Percentiles rank a stretch among this genome's conserved stretches.
These are phyloP conservation scores for Botrytis pseudocinerea DNA, from an alignment of 2,329 filamentous ascomycete genomes.

Conservation along the genomic window DNA sequence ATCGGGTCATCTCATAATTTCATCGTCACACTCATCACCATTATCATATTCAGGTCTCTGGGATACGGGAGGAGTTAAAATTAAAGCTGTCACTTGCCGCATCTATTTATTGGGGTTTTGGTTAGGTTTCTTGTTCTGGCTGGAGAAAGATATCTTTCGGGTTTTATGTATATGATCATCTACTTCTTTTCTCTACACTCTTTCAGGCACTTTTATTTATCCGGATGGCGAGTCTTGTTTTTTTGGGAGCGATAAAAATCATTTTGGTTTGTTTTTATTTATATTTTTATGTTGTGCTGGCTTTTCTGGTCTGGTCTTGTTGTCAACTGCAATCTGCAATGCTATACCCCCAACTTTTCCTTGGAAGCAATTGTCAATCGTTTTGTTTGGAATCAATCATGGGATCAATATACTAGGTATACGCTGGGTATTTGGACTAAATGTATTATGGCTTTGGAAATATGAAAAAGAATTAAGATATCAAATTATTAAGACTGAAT, in stretches of 20 bases:
- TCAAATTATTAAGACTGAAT: not conserved
- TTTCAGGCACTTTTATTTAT: conserved; percentile 7
- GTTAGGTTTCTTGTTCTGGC: not conserved
- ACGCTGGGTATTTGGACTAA: not conserved
- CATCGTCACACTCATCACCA: conserved; percentile 1
- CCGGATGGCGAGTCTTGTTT: not conserved
- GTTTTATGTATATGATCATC: conserved; percentile 17
- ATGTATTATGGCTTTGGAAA: not conserved
- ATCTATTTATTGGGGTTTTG: not conserved
- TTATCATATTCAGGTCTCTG: conserved; percentile 3
- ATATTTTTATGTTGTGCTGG: conserved; percentile 2
- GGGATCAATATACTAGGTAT: not conserved
- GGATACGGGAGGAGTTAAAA: conserved; percentile 17
- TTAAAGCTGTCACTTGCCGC: conserved; percentile 12
- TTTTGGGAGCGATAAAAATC: not conserved
- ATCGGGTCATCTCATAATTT: conserved; percentile 9
- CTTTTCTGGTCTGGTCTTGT: not conserved
- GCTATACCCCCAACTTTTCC: conserved; percentile 12
- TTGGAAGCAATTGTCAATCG: conserved; percentile 9
- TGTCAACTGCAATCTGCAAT: conserved; percentile 7
- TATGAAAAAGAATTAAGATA: not conserved
- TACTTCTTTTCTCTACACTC: conserved; percentile 19
- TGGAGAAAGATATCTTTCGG: not conserved
- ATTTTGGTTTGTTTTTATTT: not conserved
- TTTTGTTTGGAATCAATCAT: not conserved